Percentiles rank a stretch among this genome's conserved stretches.
Conservation (phyloP, 2,329 filamentous ascomycete species). For the Fusarium avenaceum region DNA sequence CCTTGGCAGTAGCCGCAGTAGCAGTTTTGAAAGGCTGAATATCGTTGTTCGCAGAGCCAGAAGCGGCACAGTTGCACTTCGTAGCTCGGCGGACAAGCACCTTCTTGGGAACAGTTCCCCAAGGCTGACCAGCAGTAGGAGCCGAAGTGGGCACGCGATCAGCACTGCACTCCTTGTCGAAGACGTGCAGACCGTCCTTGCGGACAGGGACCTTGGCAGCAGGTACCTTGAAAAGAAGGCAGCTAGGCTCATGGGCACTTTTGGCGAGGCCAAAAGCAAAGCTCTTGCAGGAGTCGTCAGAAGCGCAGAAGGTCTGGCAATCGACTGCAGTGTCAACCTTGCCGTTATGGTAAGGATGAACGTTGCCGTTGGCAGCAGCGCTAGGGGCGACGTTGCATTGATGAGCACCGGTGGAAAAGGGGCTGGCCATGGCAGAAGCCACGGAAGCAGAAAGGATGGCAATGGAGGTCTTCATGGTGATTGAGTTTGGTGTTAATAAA, state of each 20-base stretch:
- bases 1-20: constrained; percentile 15
- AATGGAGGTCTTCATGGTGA: constrained; percentile 24
- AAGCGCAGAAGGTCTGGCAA: constrained; percentile 14
- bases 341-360: not conserved
- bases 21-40: constrained; percentile 10
- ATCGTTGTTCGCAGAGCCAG: not conserved
- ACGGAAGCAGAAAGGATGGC: constrained; percentile 9
- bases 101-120: constrained; percentile 1
- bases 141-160: constrained; percentile 8
- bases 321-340: constrained; percentile 16
- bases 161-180: constrained; percentile 12
- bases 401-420: not conserved
- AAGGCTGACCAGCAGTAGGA: constrained; percentile 11
- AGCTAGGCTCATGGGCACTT: not conserved
- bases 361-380: not conserved
- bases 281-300: constrained; percentile 6
- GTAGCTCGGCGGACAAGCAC: not conserved
- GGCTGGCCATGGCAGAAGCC: constrained; percentile 5
- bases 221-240: constrained; percentile 5
- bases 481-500: not conserved
- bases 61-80: constrained; percentile 21
- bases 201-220: constrained; percentile 6
- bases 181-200: constrained; percentile 16
- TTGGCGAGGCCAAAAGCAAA: constrained; percentile 18
- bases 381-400: constrained; percentile 9